These are phyloP conservation scores for Apiospora pterosperma DNA, from an alignment of 2,329 filamentous ascomycete species.

Conservation along the genomic window DNA sequence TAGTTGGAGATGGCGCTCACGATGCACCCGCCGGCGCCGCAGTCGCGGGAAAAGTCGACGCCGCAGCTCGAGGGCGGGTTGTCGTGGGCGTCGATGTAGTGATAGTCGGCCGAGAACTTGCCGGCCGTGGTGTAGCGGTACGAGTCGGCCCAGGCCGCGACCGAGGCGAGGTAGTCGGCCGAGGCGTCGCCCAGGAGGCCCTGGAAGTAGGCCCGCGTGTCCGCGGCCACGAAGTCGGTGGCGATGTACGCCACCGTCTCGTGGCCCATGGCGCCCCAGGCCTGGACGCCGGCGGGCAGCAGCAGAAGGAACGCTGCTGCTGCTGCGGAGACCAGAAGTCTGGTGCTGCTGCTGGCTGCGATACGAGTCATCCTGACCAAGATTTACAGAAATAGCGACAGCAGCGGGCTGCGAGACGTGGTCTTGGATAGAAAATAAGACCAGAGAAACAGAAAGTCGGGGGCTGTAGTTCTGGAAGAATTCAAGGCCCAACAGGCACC, in stretches of 20 bases:
- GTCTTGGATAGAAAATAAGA: not conserved
- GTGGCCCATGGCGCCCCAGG: constrained; percentile 46
- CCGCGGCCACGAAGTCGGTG: constrained; percentile 40
- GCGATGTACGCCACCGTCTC: constrained; percentile 53
- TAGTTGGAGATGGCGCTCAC: constrained; percentile 49
- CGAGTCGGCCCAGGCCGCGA: constrained; percentile 50
- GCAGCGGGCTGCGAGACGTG: not conserved
- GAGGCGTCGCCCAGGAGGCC: constrained; percentile 40
- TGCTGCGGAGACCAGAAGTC: constrained; percentile 21
- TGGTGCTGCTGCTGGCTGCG: not conserved
- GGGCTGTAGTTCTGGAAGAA: not conserved
- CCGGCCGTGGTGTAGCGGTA: constrained; percentile 44
- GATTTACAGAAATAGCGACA: not conserved
- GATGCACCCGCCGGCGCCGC: constrained; percentile 58
- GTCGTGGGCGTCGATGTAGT: constrained; percentile 63
- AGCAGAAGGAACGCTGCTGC: constrained; percentile 19
- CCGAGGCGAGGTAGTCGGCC: constrained; percentile 42
- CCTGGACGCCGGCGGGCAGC: constrained; percentile 20
- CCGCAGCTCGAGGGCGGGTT: constrained; percentile 54
- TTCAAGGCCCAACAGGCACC: not conserved
- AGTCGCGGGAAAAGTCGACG: constrained; percentile 58
- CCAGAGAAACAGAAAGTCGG: not conserved
- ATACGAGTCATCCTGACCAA: not conserved
- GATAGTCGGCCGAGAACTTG: constrained; percentile 40
- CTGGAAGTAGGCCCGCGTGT: constrained; percentile 40